Conservation (phyloP, 768 basidiomycete genomes). For the Podaxis sp. region DNA sequence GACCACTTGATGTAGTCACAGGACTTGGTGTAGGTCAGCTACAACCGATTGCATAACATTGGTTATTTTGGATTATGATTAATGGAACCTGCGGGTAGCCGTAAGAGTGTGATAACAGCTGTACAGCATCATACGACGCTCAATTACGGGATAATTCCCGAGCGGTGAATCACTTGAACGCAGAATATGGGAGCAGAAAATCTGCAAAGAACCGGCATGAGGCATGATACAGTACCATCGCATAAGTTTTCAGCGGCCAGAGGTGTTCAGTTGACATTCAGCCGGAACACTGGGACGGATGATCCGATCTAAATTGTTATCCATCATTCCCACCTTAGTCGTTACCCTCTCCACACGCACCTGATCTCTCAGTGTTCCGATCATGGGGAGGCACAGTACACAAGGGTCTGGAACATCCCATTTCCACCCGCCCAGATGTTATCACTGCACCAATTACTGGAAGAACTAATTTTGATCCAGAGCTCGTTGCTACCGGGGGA, state of each 20-base stretch:
- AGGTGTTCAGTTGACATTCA: no score
- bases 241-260: no score
- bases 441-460: constrained; percentile 22
- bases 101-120: neutral
- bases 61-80: neutral
- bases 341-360: neutral
- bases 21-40: constrained; percentile 1
- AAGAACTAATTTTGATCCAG: constrained; percentile 61
- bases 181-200: neutral
- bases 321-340: neutral
- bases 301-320: constrained; percentile 11
- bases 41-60: neutral
- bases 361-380: neutral
- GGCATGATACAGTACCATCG: neutral
- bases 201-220: neutral
- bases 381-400: neutral
- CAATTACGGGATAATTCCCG: neutral
- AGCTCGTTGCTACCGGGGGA: constrained; percentile 68
- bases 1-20: neutral
- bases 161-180: neutral
- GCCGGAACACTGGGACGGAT: neutral
- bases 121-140: neutral
- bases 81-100: neutral
- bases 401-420: neutral
- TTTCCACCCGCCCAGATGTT: neutral